Conservation (phyloP, 2,329 filamentous ascomycete species). For the Fusarium abutilonis region DNA sequence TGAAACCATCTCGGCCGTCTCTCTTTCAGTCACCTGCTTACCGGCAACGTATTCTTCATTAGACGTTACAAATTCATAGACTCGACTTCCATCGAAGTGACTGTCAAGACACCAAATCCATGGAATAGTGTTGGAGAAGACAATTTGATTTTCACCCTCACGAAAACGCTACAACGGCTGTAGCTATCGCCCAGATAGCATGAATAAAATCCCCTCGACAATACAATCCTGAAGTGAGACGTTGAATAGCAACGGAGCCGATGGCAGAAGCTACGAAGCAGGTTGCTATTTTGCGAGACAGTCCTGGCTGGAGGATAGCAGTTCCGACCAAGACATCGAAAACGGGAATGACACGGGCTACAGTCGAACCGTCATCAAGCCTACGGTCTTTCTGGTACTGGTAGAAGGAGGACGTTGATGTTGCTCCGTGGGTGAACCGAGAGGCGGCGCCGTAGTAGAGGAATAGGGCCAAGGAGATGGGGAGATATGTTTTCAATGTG, state of each 20-base stretch:
- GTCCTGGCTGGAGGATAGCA: conserved; percentile 4
- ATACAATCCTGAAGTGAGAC: conserved; percentile 2
- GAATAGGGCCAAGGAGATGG: conserved; percentile 16
- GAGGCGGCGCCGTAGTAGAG: conserved; percentile 36
- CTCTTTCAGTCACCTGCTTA: too few relatives aligned
- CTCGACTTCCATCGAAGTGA: too few relatives aligned
- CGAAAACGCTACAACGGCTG: conserved; percentile 1
- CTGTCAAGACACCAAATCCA: too few relatives aligned
- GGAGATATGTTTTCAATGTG: conserved; percentile 6
- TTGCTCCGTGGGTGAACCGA: conserved; percentile 25
- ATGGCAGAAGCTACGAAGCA: conserved; percentile 31
- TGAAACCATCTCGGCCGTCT: too few relatives aligned
- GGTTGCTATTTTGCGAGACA: conserved; percentile 11
- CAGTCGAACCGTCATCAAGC: conserved; percentile 16
- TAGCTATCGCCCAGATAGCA: conserved; percentile 16
- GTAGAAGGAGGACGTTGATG: conserved; percentile 23
- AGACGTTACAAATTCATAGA: too few relatives aligned
- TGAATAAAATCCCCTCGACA: conserved; percentile 15
- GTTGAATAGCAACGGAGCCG: conserved; percentile 10
- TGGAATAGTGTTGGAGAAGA: too few relatives aligned
- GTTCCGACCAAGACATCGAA: conserved; percentile 16
- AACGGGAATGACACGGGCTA: conserved; percentile 15
- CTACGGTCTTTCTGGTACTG: conserved; percentile 23
- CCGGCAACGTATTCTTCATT: too few relatives aligned
- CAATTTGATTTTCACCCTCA: not conserved